Conservation (phyloP, 192 early-diverging fungal species). For the Pilobolus umbonatus region DNA sequence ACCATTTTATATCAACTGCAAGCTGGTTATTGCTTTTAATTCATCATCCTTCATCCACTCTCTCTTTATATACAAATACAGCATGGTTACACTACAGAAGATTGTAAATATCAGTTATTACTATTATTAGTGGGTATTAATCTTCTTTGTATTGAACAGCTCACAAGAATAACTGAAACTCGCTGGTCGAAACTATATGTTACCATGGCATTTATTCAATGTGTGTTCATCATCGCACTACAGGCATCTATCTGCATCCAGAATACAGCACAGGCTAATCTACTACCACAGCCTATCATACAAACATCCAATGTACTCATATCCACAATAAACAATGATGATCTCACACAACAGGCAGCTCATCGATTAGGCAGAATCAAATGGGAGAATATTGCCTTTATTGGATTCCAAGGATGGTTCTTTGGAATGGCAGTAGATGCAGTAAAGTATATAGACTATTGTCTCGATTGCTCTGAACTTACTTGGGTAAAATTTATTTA, state of each 20-base stretch:
- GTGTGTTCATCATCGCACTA: constrained; percentile 27
- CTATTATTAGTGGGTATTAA: not conserved
- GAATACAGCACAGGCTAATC: constrained; percentile 20
- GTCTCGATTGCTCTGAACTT: not conserved
- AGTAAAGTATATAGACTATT: constrained; percentile 12
- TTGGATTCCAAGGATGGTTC: constrained; percentile 36
- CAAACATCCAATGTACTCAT: not conserved
- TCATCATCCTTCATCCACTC: too few relatives aligned
- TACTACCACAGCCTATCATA: constrained; percentile 10
- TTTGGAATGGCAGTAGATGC: constrained; percentile 37
- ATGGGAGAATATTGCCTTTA: constrained; percentile 40
- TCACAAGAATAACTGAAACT: constrained; percentile 31
- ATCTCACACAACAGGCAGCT: constrained; percentile 4
- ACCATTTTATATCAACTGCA: not conserved
- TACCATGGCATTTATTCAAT: constrained; percentile 24
- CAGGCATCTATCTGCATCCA: constrained; percentile 28
- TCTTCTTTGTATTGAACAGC: constrained; percentile 14
- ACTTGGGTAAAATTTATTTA: too few relatives aligned
- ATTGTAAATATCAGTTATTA: constrained; percentile 22
- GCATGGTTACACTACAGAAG: constrained; percentile 23
- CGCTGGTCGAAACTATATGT: constrained; percentile 34
- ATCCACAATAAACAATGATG: constrained; percentile 2
- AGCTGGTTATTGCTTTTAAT: constrained; percentile 1
- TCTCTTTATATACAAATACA: not conserved
- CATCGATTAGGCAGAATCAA: constrained; percentile 34